These are phyloP conservation scores for Chenopodium berlandieri DNA, from an alignment of 148 eudicot genomes.

Conservation along the genomic window DNA sequence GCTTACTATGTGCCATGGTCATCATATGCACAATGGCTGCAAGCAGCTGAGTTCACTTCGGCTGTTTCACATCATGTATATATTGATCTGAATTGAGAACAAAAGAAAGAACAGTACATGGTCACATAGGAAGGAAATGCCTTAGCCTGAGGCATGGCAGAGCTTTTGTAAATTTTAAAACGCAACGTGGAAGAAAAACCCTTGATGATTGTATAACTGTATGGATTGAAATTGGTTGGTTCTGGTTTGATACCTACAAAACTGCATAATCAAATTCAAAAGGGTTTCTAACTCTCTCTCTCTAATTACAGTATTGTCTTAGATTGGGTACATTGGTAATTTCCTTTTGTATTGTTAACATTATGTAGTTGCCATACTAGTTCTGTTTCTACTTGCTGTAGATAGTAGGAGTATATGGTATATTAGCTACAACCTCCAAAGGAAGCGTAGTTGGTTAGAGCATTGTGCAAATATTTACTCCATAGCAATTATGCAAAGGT, in stretches of 20 bases:
- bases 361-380: no score
- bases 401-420: no score
- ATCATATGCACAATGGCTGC: neutral
- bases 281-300: no score
- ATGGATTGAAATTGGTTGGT: neutral
- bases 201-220: neutral
- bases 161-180: neutral
- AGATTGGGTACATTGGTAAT: neutral
- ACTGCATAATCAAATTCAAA: no score
- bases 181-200: neutral
- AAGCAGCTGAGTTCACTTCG: neutral
- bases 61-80: neutral
- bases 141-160: neutral
- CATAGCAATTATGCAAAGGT: no score
- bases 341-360: neutral
- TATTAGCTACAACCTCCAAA: neutral
- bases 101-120: neutral
- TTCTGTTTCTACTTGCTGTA: no score
- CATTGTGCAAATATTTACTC: slow-evolving; percentile 55
- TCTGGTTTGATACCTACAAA: no score
- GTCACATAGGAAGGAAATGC: neutral
- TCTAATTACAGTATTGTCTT: no score
- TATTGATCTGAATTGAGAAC: neutral
- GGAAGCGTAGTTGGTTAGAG: slow-evolving; percentile 52
- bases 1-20: neutral